Evolutionary conservation across 768 basidiomycete genomes (phyloP), one percentile per base, ranked within the genome.

Genomic region (Psilocybe azurescens): DNA sequence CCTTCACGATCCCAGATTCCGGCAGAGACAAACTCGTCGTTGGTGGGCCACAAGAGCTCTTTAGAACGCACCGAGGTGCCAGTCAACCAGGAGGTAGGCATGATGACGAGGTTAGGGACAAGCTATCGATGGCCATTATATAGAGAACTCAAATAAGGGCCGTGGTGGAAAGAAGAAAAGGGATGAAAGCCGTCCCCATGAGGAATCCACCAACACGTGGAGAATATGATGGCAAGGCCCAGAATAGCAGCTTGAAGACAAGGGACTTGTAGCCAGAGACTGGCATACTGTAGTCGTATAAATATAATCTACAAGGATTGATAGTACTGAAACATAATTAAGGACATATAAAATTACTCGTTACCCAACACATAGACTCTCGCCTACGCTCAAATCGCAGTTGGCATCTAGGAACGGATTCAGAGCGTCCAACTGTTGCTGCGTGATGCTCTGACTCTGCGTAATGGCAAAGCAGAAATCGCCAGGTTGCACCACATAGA

Each of bases 381-480:
- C 58, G 9, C 55, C 58, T 24, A 60, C 53, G 28, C 58, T 64
- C 33, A 64, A 56, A 60, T 64, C 62, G 20, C 62, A 64, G 44
- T 64, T 60, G 6, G 58, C 16, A 41, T 64, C 62, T 16, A 64
- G 29, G 48, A 50, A 55, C 41, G 62, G 62, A 46, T 59, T 63
- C 46, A 59, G 39, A 8, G 58, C 32, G 29, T 59, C 32, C 52
- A 63, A 39, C 53, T 59, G 53, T 16, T 53, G 46, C 53, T 63
- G 62, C 14, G 62, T 63, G 29, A 63, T 63, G 14, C n/a, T 52
- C 38, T 63, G 62, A 16, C 46, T 49, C 44, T 53, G 46, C 3
- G 56, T 59, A 50, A 63, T 63, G 10, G 51, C 58, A 47, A 55
- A 63, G 47, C 62, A 63, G 46, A 59, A 63, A 56, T 63, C 62